Base-by-base conservation (phyloP, 2,329 filamentous ascomycete species). In the Westerdykella aurantiaca region DNA sequence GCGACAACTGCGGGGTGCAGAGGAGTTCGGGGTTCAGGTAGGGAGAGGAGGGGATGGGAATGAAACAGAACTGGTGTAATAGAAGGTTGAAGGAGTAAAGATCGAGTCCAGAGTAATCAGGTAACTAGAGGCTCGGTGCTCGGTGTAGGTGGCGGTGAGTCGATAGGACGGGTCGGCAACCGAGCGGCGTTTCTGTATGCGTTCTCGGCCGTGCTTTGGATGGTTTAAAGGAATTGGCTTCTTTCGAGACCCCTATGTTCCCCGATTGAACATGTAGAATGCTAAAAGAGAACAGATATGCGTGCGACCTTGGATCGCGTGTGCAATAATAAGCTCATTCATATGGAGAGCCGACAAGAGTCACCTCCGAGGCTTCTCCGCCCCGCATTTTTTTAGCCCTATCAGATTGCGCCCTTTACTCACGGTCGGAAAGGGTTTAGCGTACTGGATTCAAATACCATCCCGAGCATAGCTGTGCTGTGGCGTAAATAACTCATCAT, bases 351-450 rank as follows among this genome's bases (percentile, higher is more conserved):
- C 18, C 18, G 11, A n/a, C 34, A 17, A 39, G 17, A 21, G 25
- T 41, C 42, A 39, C 37, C 18, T 42, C 45, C 45, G 37, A 44
- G 22, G 18, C 29, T 40, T 34, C 37, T 40, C 46, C 46, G 39
- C 37, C 21, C 7, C 21, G 25, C 31, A 34, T 34, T 34, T 34
- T 34, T 21, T 21, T 21, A 21, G 18, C 18, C 18, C 18, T 21
- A 21, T 21, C 18, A 21, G 18, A 21, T 21, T 21, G 18, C 18
- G 18, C 18, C 18, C 18, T 21, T 21, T 21, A 21, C 18, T 21
- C 18, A 21, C 18, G 18, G 18, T 6, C 18, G 6, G 18, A 35
- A 16, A 35, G 14, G 34, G 34, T 13, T 35, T 35, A 35, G 34
- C 34, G 14, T 21, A 16, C 14, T 35, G 14, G 14, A 35, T 10